A percentile compares a stretch with the other conserved stretches of the same genome.
phyloP scores from a whole-genome alignment of 345 rosid genomes.

The Camelina neglecta region DNA sequence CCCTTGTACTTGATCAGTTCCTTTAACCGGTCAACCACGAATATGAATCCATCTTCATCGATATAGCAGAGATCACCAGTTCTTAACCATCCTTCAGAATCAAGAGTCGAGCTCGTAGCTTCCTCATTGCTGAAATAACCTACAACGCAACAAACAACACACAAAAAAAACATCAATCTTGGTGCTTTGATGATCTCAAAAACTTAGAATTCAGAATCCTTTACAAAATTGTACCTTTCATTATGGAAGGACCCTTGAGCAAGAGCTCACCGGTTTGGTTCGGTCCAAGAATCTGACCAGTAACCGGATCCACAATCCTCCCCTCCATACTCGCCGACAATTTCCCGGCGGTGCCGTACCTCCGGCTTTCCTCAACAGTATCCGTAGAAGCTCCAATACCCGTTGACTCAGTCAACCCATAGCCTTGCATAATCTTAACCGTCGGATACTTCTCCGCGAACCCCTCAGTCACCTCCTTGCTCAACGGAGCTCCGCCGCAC shows the following conservation, averaged over 20 bases:
- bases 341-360: slow-evolving; percentile 78
- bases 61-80: slow-evolving; percentile 95
- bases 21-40: slow-evolving; percentile 85
- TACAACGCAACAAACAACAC: slow-evolving; percentile 35
- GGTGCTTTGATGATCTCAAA: neutral
- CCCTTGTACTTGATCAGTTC: slow-evolving; percentile 96
- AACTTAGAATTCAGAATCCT: slow-evolving; percentile 7
- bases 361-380: slow-evolving; percentile 65
- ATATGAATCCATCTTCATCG: slow-evolving; percentile 83
- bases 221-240: slow-evolving; percentile 40
- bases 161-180: neutral
- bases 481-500: slow-evolving; percentile 88
- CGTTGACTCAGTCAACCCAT: slow-evolving; percentile 84
- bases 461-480: slow-evolving; percentile 76
- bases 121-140: slow-evolving; percentile 82
- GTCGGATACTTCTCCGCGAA: slow-evolving; percentile 63
- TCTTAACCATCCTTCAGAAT: slow-evolving; percentile 87
- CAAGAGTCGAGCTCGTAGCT: slow-evolving; percentile 77
- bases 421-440: slow-evolving; percentile 72
- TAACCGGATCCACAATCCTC: slow-evolving; percentile 72
- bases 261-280: slow-evolving; percentile 86
- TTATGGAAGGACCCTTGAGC: slow-evolving; percentile 58
- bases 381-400: slow-evolving; percentile 73
- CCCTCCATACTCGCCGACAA: slow-evolving; percentile 74
- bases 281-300: slow-evolving; percentile 51